Base-by-base conservation (phyloP, 176 grass and related monocot genomes). In the Musa itinerans region DNA sequence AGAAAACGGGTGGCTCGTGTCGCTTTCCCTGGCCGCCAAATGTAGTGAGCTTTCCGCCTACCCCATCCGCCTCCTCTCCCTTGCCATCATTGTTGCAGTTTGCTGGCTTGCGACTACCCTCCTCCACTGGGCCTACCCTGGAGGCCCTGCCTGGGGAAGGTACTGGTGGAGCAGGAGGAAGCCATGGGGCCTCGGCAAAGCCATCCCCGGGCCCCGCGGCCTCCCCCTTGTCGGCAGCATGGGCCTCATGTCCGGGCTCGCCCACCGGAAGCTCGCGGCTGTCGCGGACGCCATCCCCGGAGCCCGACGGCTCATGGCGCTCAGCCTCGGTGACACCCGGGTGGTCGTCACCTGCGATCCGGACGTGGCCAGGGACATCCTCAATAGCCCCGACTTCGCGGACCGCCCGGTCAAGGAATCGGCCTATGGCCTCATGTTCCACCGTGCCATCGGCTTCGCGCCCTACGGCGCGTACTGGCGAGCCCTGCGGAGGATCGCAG, bases 391-490 rank as follows among this genome's bases (percentile, higher is more conserved):
- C 5, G 55, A 78, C 50, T 97, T 97, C 81, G 88, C 83, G 10
- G 89, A 88, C 86, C 90, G 94, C 16, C 94, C 94, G 8, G 53
- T 88, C 52, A 97, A 93, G 83, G 88, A 97, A 85, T 89, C 90
- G 6, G 94, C 94, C 6, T 93, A 93, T 74, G 84, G 84, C 14
- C 90, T 97, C 54, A 16, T 97, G 17, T 97, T 97, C 77, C 78
- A 93, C 86, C 94, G 94, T 76, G 94, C 94, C 79, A 97, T 97
- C 74, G 94, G 94, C 8, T 97, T 97, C 84, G 94, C 94, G 8
- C 94, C 90, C 2, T 82, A 97, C 74, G 84, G 90, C 20, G 13
- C 19, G 0, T 93, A 97, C 84, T 93, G 94, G 90, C 90, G 90
- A 55, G 26, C 55, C 43, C 90, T 93, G 10, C 87, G 94, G 63